These are phyloP conservation scores for Solanum chilense DNA, from an alignment of 257 asterid species.

Conservation along the genomic window DNA sequence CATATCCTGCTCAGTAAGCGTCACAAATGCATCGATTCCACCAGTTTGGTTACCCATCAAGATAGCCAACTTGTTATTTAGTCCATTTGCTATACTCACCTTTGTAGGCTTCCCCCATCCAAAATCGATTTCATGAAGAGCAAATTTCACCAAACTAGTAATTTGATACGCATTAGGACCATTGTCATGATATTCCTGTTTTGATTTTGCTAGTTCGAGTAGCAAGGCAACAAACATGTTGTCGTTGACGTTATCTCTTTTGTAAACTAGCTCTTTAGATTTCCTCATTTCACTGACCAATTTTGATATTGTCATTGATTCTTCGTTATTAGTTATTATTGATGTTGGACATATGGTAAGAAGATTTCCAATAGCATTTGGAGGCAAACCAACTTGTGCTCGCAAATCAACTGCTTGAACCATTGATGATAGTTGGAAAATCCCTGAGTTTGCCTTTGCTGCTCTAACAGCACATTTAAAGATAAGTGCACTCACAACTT, in stretches of 20 bases:
- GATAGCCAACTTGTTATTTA: background rate
- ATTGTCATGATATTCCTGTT: background rate
- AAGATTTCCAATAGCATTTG: background rate
- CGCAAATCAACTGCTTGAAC: background rate
- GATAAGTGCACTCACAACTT: background rate
- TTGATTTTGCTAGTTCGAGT: background rate
- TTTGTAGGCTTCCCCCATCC: background rate
- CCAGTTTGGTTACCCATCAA: background rate
- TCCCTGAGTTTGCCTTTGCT: background rate
- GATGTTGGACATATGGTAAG: background rate
- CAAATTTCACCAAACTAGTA: background rate
- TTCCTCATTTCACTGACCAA: background rate
- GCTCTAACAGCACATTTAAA: background rate
- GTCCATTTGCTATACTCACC: background rate
- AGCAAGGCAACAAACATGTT: background rate
- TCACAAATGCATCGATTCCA: background rate
- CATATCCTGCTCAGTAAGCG: background rate
- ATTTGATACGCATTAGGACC: background rate
- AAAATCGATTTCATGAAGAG: background rate
- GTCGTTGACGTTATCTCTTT: background rate
- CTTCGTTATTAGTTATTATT: background rate
- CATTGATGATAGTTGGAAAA: background rate
- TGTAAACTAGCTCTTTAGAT: background rate
- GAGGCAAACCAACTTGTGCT: background rate
- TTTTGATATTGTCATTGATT: background rate